Percentiles rank a stretch among this genome's conserved stretches.
phyloP scores from a whole-genome alignment of 1,284 basidiomycete genomes.

The Anthracocystis panici-leucophaei region DNA sequence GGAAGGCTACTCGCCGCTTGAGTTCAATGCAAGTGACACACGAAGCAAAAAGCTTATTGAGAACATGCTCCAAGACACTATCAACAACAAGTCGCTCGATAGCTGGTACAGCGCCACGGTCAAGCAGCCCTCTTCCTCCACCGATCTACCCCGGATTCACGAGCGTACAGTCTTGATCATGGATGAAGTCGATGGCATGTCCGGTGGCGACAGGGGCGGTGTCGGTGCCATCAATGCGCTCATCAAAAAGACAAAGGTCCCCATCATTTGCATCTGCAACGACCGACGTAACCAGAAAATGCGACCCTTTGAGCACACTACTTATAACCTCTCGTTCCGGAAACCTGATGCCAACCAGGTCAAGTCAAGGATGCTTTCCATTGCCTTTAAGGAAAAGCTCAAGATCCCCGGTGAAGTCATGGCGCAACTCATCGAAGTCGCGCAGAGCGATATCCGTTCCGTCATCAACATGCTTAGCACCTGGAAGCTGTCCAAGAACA shows the following conservation, averaged over 20 bases:
- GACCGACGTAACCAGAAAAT: conserved; percentile 88
- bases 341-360: conserved; percentile 59
- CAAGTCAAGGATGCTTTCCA: conserved; percentile 78
- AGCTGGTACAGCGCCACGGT: conserved; percentile 77
- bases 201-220: conserved; percentile 94
- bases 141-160: conserved; percentile 74
- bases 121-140: conserved; percentile 6
- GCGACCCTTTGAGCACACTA: conserved; percentile 83
- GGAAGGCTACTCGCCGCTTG: conserved; percentile 90
- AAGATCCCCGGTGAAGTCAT: conserved; percentile 89
- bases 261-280: conserved; percentile 98
- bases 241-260: conserved; percentile 95
- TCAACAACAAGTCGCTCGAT: conserved; percentile 80
- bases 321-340: conserved; percentile 76
- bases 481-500: conserved; percentile 75
- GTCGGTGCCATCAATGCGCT: conserved; percentile 90
- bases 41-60: conserved; percentile 97
- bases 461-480: conserved; percentile 98
- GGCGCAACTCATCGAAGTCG: conserved; percentile 87
- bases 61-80: conserved; percentile 72
- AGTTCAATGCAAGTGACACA: conserved; percentile 94
- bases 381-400: conserved; percentile 78
- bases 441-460: conserved; percentile 94
- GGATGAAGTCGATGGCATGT: conserved; percentile 99
- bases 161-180: conserved; percentile 91